phyloP scores from a whole-genome alignment of 371 early-diverging fungal genomes.

The Syncephalastrum sp. region DNA sequence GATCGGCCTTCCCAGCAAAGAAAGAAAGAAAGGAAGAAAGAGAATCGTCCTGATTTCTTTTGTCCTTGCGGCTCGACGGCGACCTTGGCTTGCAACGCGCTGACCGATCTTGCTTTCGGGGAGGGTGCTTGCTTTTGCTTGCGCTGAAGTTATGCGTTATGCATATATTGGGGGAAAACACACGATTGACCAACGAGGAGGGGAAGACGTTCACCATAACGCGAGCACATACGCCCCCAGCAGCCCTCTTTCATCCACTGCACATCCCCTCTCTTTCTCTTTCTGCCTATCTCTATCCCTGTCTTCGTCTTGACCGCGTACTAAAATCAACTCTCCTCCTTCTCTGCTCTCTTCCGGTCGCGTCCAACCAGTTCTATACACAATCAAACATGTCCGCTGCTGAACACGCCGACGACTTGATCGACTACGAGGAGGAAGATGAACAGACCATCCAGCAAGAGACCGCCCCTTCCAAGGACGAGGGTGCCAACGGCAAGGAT shows the following conservation, averaged over 20 bases:
- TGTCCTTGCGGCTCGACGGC: too few relatives aligned
- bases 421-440: slow-evolving; percentile 94
- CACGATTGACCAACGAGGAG: too few relatives aligned
- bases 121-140: too few relatives aligned
- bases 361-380: slow-evolving; percentile 3
- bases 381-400: slow-evolving; percentile 44
- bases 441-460: slow-evolving; percentile 62
- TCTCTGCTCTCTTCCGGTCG: neutral
- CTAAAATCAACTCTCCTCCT: slow-evolving; percentile 8
- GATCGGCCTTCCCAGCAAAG: too few relatives aligned
- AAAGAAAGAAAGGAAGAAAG: too few relatives aligned
- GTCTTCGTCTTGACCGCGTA: slow-evolving; percentile 1
- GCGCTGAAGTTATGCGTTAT: too few relatives aligned
- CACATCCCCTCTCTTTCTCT: slow-evolving; percentile 1
- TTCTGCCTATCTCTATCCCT: neutral
- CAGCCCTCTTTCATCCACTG: neutral
- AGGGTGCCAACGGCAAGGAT: slow-evolving; percentile 24
- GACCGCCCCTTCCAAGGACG: slow-evolving; percentile 14
- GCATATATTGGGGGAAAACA: too few relatives aligned
- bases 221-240: too few relatives aligned
- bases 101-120: too few relatives aligned
- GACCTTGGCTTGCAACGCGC: too few relatives aligned
- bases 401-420: slow-evolving; percentile 86
- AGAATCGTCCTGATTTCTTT: too few relatives aligned
- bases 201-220: too few relatives aligned